Evolutionary conservation across 2,329 filamentous ascomycete genomes (phyloP).

Genomic region (Paraconiothyrium sp.): DNA sequence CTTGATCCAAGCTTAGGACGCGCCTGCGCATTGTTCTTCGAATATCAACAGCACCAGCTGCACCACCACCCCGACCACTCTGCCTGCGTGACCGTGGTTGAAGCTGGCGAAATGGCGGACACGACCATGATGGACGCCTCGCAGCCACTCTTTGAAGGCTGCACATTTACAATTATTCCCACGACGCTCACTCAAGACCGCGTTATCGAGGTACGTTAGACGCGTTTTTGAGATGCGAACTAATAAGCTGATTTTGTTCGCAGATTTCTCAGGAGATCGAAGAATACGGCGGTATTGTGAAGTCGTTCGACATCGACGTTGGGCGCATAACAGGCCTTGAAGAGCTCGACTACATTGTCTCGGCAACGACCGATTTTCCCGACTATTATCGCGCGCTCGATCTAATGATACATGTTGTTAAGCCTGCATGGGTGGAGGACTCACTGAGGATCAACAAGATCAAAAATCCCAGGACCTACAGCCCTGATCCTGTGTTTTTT

Average conservation of each 20-base stretch:
- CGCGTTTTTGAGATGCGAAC: constrained; percentile 25
- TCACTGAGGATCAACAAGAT: constrained; percentile 76
- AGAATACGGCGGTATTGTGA: constrained; percentile 59
- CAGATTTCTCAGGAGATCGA: constrained; percentile 60
- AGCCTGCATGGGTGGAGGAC: constrained; percentile 78
- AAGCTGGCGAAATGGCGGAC: constrained; percentile 42
- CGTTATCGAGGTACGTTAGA: constrained; percentile 37
- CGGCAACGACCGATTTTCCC: constrained; percentile 89
- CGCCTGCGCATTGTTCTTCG: not conserved
- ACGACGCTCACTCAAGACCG: constrained; percentile 45
- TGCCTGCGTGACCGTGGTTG: constrained; percentile 9
- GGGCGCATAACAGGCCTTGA: constrained; percentile 53
- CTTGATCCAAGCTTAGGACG: not conserved
- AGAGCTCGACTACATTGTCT: constrained; percentile 71
- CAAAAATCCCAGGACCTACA: constrained; percentile 83
- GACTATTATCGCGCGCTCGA: constrained; percentile 80
- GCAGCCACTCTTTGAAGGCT: constrained; percentile 50
- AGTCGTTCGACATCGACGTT: constrained; percentile 50
- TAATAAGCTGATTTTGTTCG: constrained; percentile 28
- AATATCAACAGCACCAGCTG: not conserved
- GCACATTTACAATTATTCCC: constrained; percentile 56
- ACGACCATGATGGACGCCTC: constrained; percentile 41
- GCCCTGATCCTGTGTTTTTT: constrained; percentile 89
- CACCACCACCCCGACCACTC: constrained; percentile 13
- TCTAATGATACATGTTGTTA: constrained; percentile 84